A percentile compares a stretch with the other conserved stretches of the same genome.
phyloP scores from a whole-genome alignment of 306 rosid genomes.

The Vachellia collinsii region DNA sequence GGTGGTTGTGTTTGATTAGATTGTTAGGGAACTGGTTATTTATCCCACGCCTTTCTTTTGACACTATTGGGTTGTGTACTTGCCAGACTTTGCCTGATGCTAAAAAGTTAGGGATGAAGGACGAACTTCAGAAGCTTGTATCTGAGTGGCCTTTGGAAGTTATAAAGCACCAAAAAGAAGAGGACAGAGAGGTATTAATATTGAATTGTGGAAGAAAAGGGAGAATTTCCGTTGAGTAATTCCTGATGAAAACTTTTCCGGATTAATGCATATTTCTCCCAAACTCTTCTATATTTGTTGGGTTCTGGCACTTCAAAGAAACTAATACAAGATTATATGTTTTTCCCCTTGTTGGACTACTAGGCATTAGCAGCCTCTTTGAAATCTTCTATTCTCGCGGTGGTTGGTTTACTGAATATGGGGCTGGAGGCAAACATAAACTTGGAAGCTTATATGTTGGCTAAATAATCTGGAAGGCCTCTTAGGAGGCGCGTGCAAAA shows the following conservation, averaged over 20 bases:
- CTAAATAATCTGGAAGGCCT: background rate
- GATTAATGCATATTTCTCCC: background rate
- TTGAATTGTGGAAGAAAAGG: slow-evolving; percentile 17
- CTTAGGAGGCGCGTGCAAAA: background rate
- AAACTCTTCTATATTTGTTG: slow-evolving; percentile 25
- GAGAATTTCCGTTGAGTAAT: background rate
- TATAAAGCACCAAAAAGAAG: slow-evolving; percentile 62
- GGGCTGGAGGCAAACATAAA: slow-evolving; percentile 60
- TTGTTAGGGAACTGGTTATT: slow-evolving; percentile 26
- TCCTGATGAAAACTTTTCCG: background rate
- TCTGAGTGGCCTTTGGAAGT: slow-evolving; percentile 81
- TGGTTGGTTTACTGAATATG: slow-evolving; percentile 55
- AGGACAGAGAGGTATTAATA: slow-evolving; percentile 58
- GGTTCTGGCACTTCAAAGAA: slow-evolving; percentile 10
- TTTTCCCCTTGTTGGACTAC: slow-evolving; percentile 19
- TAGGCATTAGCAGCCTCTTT: slow-evolving; percentile 69
- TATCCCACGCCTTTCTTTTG: slow-evolving; percentile 36
- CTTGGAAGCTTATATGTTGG: slow-evolving; percentile 40
- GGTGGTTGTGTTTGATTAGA: slow-evolving; percentile 30
- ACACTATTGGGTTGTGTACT: slow-evolving; percentile 28
- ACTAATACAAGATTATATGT: background rate
- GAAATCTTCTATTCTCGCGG: slow-evolving; percentile 57
- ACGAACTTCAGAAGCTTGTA: slow-evolving; percentile 70
- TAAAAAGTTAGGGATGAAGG: slow-evolving; percentile 57
- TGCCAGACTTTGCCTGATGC: slow-evolving; percentile 67